Conservation (phyloP, 805 yeast genomes). For the Barnettozyma sucrosica region DNA sequence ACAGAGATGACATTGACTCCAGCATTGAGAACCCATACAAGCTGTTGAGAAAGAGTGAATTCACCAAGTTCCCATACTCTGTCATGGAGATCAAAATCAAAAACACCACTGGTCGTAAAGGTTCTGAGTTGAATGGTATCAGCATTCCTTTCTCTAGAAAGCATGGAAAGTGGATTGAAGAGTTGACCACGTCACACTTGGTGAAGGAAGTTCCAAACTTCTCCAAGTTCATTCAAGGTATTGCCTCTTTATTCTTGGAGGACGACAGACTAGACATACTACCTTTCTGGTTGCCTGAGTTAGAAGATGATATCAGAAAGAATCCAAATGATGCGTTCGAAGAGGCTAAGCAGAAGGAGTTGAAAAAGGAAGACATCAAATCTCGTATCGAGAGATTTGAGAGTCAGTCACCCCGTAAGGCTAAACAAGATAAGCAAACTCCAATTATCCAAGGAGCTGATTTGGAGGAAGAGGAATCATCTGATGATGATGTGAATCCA, state of each 20-base stretch:
- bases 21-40: slow-evolving; percentile 62
- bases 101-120: slow-evolving; percentile 36
- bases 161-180: slow-evolving; percentile 75
- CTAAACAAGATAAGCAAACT: slow-evolving; percentile 2
- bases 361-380: slow-evolving; percentile 38
- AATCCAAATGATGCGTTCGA: slow-evolving; percentile 77
- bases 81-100: slow-evolving; percentile 82
- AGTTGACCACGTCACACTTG: slow-evolving; percentile 72
- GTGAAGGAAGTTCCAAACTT: slow-evolving; percentile 93
- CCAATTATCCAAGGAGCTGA: slow-evolving; percentile 32
- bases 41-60: slow-evolving; percentile 81
- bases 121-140: slow-evolving; percentile 27
- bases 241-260: slow-evolving; percentile 80
- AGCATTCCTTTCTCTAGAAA: slow-evolving; percentile 41
- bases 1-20: slow-evolving; percentile 84
- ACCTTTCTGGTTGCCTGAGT: slow-evolving; percentile 93
- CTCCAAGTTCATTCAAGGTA: slow-evolving; percentile 89
- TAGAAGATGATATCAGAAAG: slow-evolving; percentile 70
- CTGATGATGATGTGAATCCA: slow-evolving; percentile 31
- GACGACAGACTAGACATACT: slow-evolving; percentile 84
- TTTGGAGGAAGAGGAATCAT: slow-evolving; percentile 54
- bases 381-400: slow-evolving; percentile 32
- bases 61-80: slow-evolving; percentile 72
- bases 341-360: slow-evolving; percentile 51
- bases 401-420: slow-evolving; percentile 5